Evolutionary conservation across 768 basidiomycete genomes (phyloP).

Genomic region (Termitomyces eurrhizus): DNA sequence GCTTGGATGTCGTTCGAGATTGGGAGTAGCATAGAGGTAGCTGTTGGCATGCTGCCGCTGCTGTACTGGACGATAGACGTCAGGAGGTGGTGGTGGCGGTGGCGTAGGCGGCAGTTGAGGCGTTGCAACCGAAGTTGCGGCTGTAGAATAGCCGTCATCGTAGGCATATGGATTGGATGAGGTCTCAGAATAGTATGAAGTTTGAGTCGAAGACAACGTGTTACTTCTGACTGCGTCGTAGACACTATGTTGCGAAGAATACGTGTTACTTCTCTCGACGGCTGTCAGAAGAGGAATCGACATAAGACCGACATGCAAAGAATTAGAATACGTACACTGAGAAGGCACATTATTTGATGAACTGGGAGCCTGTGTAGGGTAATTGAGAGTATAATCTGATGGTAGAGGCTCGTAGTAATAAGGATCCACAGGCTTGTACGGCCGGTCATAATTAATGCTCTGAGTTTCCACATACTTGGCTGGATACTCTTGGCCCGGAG

Average conservation of each 20-base stretch:
- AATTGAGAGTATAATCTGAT: conserved; percentile 9
- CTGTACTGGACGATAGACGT: conserved; percentile 5
- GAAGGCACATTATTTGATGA: background rate
- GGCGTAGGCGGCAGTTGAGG: conserved; percentile 3
- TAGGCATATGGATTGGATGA: conserved; percentile 5
- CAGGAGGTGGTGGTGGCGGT: background rate
- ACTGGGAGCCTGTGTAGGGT: conserved; percentile 6
- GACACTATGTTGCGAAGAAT: conserved; percentile 10
- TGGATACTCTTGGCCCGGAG: conserved; percentile 20
- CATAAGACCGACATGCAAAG: background rate
- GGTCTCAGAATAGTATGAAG: background rate
- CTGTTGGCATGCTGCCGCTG: conserved; percentile 3
- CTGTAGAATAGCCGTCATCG: conserved; percentile 4
- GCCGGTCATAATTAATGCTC: conserved; percentile 12
- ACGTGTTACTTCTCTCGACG: conserved; percentile 12
- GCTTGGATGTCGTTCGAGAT: conserved; percentile 29
- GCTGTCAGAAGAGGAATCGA: background rate
- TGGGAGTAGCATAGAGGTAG: conserved; percentile 5
- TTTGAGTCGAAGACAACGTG: background rate
- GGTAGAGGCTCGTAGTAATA: conserved; percentile 13
- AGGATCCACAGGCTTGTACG: conserved; percentile 15
- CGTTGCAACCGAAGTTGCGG: conserved; percentile 5
- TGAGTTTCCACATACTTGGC: conserved; percentile 7
- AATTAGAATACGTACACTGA: conserved; percentile 11
- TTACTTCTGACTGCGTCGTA: conserved; percentile 1